Conservation (phyloP, 345 rosid genomes). For the Psidium guajava region DNA sequence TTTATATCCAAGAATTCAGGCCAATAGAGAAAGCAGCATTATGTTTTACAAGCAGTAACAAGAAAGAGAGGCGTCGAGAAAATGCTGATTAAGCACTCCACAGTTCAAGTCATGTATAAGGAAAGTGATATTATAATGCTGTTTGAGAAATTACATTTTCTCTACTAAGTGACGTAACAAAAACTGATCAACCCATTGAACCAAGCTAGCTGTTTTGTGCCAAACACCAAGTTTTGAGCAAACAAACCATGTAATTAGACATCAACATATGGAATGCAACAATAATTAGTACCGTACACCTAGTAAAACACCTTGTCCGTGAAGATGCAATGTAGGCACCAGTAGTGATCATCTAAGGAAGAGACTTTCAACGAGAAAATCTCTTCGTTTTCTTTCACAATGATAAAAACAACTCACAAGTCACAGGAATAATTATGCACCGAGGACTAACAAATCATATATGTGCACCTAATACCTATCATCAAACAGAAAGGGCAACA, state of each 20-base stretch:
- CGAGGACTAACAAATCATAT: background rate
- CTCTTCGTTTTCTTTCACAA: background rate
- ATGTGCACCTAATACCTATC: background rate
- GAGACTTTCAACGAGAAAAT: background rate
- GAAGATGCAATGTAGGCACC: background rate
- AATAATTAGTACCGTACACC: background rate
- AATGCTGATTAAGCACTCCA: background rate
- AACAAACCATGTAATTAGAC: background rate
- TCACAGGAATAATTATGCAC: background rate
- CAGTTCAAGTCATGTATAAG: background rate
- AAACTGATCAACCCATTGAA: background rate
- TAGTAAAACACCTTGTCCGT: background rate
- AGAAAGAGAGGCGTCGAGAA: background rate
- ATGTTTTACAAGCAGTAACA: background rate
- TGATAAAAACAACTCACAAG: background rate
- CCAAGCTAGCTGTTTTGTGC: background rate
- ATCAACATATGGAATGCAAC: background rate
- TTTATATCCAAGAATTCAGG: background rate
- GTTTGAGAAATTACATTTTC: too few relatives aligned
- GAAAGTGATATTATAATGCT: background rate
- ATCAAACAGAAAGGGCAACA: background rate
- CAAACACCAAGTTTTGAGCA: background rate
- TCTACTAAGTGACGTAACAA: background rate
- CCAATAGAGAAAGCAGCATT: background rate
- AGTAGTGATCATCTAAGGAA: background rate